Evolutionary conservation across 2,329 filamentous ascomycete species (phyloP).

Genomic region (Cladophialophora carrionii): DNA sequence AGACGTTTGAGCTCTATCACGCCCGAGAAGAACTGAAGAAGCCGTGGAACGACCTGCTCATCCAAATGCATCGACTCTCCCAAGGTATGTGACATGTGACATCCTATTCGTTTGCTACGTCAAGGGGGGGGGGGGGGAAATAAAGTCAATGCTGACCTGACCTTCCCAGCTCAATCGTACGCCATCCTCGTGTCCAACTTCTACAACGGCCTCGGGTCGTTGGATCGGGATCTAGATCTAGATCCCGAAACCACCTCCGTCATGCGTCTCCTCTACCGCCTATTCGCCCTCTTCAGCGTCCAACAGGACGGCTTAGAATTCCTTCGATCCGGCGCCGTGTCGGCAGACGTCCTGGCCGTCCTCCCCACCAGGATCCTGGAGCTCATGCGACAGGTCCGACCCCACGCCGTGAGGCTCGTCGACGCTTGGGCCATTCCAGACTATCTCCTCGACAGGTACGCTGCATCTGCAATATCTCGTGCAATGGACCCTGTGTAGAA

Average conservation of each 20-base stretch:
- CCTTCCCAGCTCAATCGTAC: too few relatives aligned
- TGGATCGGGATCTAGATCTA: neutral
- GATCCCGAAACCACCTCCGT: conserved; percentile 55
- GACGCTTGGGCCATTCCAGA: conserved; percentile 77
- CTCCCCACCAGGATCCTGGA: conserved; percentile 55
- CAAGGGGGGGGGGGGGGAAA: too few relatives aligned
- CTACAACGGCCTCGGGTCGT: conserved; percentile 63
- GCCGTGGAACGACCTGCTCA: conserved; percentile 75
- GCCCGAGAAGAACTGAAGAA: conserved; percentile 74
- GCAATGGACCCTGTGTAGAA: too few relatives aligned
- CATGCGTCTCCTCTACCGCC: conserved; percentile 68
- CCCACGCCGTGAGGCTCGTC: conserved; percentile 71
- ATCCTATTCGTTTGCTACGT: too few relatives aligned
- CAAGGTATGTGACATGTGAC: too few relatives aligned
- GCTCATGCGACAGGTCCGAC: conserved; percentile 70
- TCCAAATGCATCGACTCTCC: conserved; percentile 76
- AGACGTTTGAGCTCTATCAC: too few relatives aligned
- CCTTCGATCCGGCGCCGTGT: conserved; percentile 69
- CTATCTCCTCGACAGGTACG: conserved; percentile 66
- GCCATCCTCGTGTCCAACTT: conserved; percentile 80
- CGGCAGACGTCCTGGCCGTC: conserved; percentile 46
- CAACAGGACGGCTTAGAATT: conserved; percentile 62
- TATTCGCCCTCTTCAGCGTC: conserved; percentile 67
- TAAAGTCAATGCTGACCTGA: too few relatives aligned
- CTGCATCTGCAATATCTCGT: too few relatives aligned